Evolutionary conservation across 768 basidiomycete species (phyloP), one percentile per base, ranked within the genome.

Genomic region (Mycena haematopus): DNA sequence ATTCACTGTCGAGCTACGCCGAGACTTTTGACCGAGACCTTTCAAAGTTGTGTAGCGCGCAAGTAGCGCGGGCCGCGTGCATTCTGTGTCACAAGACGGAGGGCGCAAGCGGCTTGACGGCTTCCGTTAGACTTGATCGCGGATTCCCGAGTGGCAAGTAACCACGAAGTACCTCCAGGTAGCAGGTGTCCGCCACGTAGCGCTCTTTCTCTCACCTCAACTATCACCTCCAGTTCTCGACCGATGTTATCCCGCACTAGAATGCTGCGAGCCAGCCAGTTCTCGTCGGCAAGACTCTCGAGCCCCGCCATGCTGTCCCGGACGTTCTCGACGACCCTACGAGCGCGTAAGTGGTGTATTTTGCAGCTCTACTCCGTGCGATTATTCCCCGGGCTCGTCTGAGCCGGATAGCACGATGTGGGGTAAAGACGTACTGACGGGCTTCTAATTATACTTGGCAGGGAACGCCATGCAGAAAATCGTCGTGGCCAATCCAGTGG

Each of bases 401-500:
- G 31, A 14, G n/a, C 52, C 59, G 52, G 21, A 52, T 6, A 42
- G 22, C 5, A 15, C 3, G 17, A 1, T 14, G 36, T 10, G 36
- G 17, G 13, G 17, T 22, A 19, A 3, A 46, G 14, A 21, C 8
- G 31, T 33, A 31, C 35, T 31, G 4, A 17, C 49, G 49, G 27
- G 31, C n/a, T 50, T 4, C 53, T 53, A 27, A 58, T 35, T 46
- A 25, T 24, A 45, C 61, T 57, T 60, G 58, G 27, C 52, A 71
- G 63, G 60, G 61, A 65, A 35, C 53, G 67, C 71, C 45, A 71
- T 73, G 69, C 47, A 53, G 74, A 92, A 90, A 74, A 96, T 97
- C 71, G 83, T 82, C 29, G 95, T 95, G 52, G 79, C 84, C 72
- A 95, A 95, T 71, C 95, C 95, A 7, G 86, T 97, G 49, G 95